phyloP scores from a whole-genome alignment of 208 protist genomes.

The Porcisia hertigi region DNA sequence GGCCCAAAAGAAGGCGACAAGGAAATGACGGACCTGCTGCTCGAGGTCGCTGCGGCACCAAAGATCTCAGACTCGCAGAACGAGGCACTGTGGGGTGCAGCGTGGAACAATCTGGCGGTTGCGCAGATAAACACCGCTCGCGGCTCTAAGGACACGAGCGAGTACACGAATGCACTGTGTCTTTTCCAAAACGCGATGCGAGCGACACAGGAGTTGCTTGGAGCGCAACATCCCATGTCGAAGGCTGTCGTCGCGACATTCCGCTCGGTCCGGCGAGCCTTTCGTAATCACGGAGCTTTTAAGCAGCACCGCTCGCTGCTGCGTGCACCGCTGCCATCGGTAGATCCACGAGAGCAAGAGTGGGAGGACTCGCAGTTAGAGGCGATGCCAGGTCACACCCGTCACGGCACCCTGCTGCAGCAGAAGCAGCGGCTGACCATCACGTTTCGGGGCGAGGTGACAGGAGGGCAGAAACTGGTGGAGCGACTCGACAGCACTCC shows the following conservation, averaged over 20 bases:
- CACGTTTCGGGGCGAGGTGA: constrained; percentile 82
- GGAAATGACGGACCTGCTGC: constrained; percentile 25
- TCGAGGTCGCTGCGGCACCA: constrained; percentile 42
- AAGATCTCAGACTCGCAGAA: constrained; percentile 75
- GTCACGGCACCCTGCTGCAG: constrained; percentile 47
- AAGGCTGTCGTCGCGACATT: constrained; percentile 67
- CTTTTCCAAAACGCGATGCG: constrained; percentile 89
- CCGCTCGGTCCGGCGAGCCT: constrained; percentile 57
- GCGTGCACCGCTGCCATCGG: constrained; percentile 58
- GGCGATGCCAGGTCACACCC: constrained; percentile 42
- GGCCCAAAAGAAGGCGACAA: constrained; percentile 21
- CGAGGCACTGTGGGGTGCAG: constrained; percentile 80
- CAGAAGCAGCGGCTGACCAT: constrained; percentile 77
- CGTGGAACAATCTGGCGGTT: constrained; percentile 88
- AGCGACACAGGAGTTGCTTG: constrained; percentile 79
- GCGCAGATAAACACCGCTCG: constrained; percentile 85
- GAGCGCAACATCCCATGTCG: constrained; percentile 81
- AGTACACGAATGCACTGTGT: constrained; percentile 69
- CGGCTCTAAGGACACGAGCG: constrained; percentile 44
- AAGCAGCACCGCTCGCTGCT: constrained; percentile 75
- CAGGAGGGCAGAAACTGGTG: constrained; percentile 55
- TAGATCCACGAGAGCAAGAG: constrained; percentile 73
- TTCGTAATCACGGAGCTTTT: constrained; percentile 68
- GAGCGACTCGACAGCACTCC: constrained; percentile 68
- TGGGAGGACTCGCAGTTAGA: constrained; percentile 45